Evolutionary conservation across 2,329 filamentous ascomycete species (phyloP).

Genomic region (Aphanocladium album): DNA sequence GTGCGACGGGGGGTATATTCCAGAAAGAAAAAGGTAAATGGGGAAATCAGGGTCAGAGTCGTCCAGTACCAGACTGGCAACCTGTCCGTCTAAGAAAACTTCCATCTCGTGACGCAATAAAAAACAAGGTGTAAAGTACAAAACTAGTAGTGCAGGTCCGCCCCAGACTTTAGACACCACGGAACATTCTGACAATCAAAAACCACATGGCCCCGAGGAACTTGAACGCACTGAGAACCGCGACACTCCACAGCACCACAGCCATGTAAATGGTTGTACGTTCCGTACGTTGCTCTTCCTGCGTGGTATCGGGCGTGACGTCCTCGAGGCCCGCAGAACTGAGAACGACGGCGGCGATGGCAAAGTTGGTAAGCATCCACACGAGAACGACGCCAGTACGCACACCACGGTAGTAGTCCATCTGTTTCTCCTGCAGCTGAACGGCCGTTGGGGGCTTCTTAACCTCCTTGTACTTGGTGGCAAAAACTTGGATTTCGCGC

Average conservation of each 20-base stretch:
- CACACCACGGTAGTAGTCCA: slow-evolving; percentile 98
- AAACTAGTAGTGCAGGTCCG: neutral
- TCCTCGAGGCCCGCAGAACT: slow-evolving; percentile 77
- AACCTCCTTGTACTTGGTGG: slow-evolving; percentile 67
- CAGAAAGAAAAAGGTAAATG: neutral
- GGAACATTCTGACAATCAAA: slow-evolving; percentile 81
- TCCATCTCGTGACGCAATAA: slow-evolving; percentile 4
- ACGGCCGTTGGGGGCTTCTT: slow-evolving; percentile 53
- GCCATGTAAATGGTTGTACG: slow-evolving; percentile 79
- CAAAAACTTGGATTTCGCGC: slow-evolving; percentile 70
- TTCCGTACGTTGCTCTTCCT: slow-evolving; percentile 40
- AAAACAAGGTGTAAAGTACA: neutral
- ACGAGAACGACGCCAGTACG: slow-evolving; percentile 84
- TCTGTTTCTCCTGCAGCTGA: slow-evolving; percentile 72
- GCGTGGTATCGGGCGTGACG: slow-evolving; percentile 40
- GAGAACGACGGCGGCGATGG: slow-evolving; percentile 77
- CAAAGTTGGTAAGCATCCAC: slow-evolving; percentile 97
- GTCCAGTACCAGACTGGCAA: slow-evolving; percentile 7
- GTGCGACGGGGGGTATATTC: slow-evolving; percentile 10
- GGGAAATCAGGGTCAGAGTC: neutral
- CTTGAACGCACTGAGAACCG: slow-evolving; percentile 75
- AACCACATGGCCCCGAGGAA: slow-evolving; percentile 90
- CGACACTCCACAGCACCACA: slow-evolving; percentile 85
- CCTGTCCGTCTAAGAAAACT: neutral
- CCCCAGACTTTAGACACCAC: slow-evolving; percentile 49